Evolutionary conservation across 31 red algal species (phyloP).

Genomic region (Odonthalia washingtoniensis): DNA sequence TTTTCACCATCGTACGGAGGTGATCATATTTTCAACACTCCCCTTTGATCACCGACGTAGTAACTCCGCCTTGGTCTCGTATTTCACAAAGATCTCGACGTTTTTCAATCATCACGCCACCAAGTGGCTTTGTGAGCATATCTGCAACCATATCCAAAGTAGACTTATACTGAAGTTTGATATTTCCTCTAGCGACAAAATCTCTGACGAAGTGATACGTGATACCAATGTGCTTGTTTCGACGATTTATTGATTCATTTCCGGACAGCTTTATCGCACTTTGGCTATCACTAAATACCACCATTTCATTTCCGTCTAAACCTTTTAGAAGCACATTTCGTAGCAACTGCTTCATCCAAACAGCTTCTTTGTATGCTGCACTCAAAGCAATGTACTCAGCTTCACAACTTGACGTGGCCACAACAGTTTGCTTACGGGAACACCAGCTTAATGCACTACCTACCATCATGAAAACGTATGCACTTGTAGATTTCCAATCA

Average conservation of each 20-base stretch:
- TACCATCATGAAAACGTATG: slow-evolving; percentile 12
- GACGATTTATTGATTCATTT: not conserved
- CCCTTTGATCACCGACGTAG: not conserved
- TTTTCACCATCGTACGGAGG: too few species aligned
- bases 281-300: not conserved
- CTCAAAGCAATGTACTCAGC: too few species aligned
- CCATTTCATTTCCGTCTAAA: not conserved
- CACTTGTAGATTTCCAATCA: not conserved
- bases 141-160: slow-evolving; percentile 27
- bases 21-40: not conserved
- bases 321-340: not conserved
- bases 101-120: not conserved
- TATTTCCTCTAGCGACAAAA: not conserved
- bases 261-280: not conserved
- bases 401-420: slow-evolving; percentile 24
- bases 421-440: slow-evolving; percentile 18
- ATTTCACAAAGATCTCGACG: not conserved
- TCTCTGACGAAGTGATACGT: too few species aligned
- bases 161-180: not conserved
- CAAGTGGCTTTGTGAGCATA: slow-evolving; percentile 42
- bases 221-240: too few species aligned
- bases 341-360: not conserved
- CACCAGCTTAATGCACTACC: slow-evolving; percentile 26
- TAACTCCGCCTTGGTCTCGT: not conserved
- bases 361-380: not conserved